These are phyloP conservation scores for Dissophora globulifera DNA, from an alignment of 192 early-diverging fungal genomes.

Conservation along the genomic window DNA sequence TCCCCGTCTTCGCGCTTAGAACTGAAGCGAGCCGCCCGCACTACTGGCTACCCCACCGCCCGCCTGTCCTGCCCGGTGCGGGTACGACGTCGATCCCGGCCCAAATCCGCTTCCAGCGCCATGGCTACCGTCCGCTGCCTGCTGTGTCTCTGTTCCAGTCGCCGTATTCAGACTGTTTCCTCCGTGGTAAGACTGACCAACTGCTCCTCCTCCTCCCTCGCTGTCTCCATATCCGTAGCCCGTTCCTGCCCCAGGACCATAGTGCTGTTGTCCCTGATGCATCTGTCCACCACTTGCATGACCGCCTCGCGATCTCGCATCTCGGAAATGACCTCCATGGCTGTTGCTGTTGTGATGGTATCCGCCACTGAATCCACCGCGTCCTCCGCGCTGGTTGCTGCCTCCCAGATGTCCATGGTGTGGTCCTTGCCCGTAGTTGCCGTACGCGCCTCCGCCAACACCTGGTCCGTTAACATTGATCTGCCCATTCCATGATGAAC, in stretches of 20 bases:
- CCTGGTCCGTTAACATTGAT: slow-evolving; percentile 1
- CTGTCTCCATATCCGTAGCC: neutral
- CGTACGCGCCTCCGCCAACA: neutral
- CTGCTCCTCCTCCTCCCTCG: too few relatives aligned
- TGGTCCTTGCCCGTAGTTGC: neutral
- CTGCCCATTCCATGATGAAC: slow-evolving; percentile 19
- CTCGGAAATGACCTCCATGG: too few relatives aligned
- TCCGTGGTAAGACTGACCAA: too few relatives aligned
- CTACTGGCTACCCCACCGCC: too few relatives aligned
- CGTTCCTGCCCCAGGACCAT: slow-evolving; percentile 2
- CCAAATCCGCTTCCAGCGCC: too few relatives aligned
- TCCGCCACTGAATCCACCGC: slow-evolving; percentile 12
- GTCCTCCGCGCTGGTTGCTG: slow-evolving; percentile 13
- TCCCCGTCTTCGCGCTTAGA: neutral
- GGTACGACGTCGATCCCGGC: too few relatives aligned
- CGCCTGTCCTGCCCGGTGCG: slow-evolving; percentile 1
- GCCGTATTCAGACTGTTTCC: too few relatives aligned
- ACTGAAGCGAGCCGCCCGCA: neutral
- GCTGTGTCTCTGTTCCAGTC: too few relatives aligned
- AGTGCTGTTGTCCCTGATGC: slow-evolving; percentile 1
- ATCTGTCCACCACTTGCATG: slow-evolving; percentile 13
- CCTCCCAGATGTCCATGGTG: neutral
- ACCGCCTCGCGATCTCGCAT: too few relatives aligned
- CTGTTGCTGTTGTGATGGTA: too few relatives aligned
- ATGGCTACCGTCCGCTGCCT: too few relatives aligned